A percentile compares a stretch with the other conserved stretches of the same genome.
Evolutionary conservation across 768 basidiomycete species (phyloP).

Genomic region (Suillus hirtellus): DNA sequence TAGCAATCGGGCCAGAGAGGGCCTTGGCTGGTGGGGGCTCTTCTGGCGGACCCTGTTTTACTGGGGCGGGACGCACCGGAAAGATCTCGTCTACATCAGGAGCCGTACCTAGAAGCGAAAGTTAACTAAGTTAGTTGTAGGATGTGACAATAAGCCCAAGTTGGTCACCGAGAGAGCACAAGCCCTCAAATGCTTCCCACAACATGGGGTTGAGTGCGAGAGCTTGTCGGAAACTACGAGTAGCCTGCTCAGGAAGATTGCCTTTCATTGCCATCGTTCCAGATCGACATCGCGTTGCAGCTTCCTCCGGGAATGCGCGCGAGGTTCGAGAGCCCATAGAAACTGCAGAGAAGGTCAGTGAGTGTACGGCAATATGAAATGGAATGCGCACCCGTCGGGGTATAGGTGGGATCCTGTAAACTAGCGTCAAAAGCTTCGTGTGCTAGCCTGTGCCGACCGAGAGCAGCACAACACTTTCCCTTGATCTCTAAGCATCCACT

Average conservation of each 20-base stretch:
- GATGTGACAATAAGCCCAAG: conserved; percentile 10
- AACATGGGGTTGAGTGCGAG: conserved; percentile 73
- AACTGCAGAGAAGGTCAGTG: conserved; percentile 38
- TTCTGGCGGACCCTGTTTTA: conserved; percentile 55
- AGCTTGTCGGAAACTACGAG: conserved; percentile 67
- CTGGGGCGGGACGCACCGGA: conserved; percentile 59
- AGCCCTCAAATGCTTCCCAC: conserved; percentile 92
- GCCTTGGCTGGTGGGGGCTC: conserved; percentile 41
- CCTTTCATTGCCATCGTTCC: conserved; percentile 78
- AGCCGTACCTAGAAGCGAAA: conserved; percentile 51
- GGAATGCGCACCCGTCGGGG: conserved; percentile 55
- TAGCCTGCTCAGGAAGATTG: conserved; percentile 75
- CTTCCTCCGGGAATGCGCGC: conserved; percentile 67
- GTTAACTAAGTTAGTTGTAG: conserved; percentile 20
- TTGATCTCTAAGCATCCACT: conserved; percentile 79
- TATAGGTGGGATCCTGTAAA: conserved; percentile 50
- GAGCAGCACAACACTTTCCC: conserved; percentile 66
- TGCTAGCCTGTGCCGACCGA: conserved; percentile 79
- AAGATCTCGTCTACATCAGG: conserved; percentile 75
- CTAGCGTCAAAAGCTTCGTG: conserved; percentile 68
- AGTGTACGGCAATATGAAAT: conserved; percentile 10
- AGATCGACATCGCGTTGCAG: conserved; percentile 72
- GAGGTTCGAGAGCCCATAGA: conserved; percentile 56
- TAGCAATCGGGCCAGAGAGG: conserved; percentile 49
- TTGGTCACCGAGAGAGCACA: conserved; percentile 72